These are phyloP conservation scores for Stromatinia cepivora DNA, from an alignment of 2,329 filamentous ascomycete genomes.

Conservation along the genomic window DNA sequence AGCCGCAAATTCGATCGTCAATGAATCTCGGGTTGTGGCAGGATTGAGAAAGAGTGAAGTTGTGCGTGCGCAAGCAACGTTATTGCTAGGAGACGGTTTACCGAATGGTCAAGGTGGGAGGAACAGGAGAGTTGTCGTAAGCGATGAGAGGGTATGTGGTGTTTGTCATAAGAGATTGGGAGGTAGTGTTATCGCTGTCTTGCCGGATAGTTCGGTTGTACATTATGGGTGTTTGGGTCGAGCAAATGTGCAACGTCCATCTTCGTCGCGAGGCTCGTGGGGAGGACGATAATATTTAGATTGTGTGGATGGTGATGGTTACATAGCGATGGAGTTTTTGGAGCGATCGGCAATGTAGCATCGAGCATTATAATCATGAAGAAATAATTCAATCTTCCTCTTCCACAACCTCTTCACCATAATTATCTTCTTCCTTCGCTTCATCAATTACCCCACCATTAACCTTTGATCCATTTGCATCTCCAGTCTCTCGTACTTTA, in stretches of 20 bases:
- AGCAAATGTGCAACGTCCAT: conserved; percentile 46
- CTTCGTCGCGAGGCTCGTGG: conserved; percentile 33
- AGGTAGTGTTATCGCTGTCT: conserved; percentile 84
- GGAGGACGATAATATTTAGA: conserved; percentile 28
- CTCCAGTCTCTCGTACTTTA: conserved; percentile 51
- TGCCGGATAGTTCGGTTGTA: conserved; percentile 79
- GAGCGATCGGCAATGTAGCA: conserved; percentile 24
- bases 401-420: conserved; percentile 77
- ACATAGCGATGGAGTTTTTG: conserved; percentile 37
- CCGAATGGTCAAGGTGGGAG: conserved; percentile 54
- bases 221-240: conserved; percentile 75
- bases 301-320: conserved; percentile 23
- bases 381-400: conserved; percentile 53
- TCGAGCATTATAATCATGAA: conserved; percentile 20
- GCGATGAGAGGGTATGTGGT: conserved; percentile 84
- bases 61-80: conserved; percentile 70
- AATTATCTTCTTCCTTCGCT: conserved; percentile 70
- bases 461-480: conserved; percentile 39
- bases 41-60: conserved; percentile 76
- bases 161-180: conserved; percentile 93
- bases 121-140: conserved; percentile 73
- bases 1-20: conserved; percentile 77
- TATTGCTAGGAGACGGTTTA: conserved; percentile 71
- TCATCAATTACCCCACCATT: conserved; percentile 49
- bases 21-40: conserved; percentile 75